Conservation (phyloP, 192 early-diverging fungal species). For the Borealophlyctis nickersoniae region DNA sequence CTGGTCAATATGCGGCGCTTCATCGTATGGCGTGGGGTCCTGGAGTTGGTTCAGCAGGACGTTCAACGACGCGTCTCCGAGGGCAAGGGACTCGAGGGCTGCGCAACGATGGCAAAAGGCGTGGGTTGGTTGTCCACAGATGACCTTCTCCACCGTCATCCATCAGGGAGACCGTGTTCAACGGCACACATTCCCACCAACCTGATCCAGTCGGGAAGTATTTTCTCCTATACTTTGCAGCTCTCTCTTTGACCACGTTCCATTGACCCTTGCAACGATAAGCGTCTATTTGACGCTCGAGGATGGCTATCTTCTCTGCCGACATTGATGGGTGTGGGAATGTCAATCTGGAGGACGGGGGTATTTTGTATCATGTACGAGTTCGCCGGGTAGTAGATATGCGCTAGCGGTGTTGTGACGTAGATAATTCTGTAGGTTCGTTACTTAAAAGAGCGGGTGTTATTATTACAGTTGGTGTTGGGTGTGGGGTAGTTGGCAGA, state of each 20-base stretch:
- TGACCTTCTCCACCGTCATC: neutral
- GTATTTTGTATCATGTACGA: too few species aligned
- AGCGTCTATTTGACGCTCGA: slow-evolving; percentile 29
- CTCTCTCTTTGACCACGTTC: slow-evolving; percentile 7
- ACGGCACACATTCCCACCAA: too few species aligned
- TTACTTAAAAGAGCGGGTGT: too few species aligned
- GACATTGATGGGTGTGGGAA: slow-evolving; percentile 1
- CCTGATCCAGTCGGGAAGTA: slow-evolving; percentile 21
- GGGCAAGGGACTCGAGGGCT: slow-evolving; percentile 10
- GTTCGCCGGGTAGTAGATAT: too few species aligned
- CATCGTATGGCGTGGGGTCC: slow-evolving; percentile 3
- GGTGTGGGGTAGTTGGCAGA: too few species aligned
- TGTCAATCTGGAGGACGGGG: too few species aligned
- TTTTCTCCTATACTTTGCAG: slow-evolving; percentile 25
- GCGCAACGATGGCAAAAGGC: neutral
- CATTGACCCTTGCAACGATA: slow-evolving; percentile 24
- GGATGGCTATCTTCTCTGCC: slow-evolving; percentile 8
- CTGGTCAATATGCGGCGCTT: slow-evolving; percentile 5
- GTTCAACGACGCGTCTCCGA: slow-evolving; percentile 12
- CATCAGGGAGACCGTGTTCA: too few species aligned
- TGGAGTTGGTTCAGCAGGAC: neutral
- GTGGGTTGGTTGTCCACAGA: neutral
- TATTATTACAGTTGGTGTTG: too few species aligned
- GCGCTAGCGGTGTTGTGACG: too few species aligned
- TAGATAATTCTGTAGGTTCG: too few species aligned